A percentile compares a stretch with the other conserved stretches of the same genome.
These are phyloP conservation scores for Fistulinella prunicolor DNA, from an alignment of 768 basidiomycete genomes.

Conservation along the genomic window DNA sequence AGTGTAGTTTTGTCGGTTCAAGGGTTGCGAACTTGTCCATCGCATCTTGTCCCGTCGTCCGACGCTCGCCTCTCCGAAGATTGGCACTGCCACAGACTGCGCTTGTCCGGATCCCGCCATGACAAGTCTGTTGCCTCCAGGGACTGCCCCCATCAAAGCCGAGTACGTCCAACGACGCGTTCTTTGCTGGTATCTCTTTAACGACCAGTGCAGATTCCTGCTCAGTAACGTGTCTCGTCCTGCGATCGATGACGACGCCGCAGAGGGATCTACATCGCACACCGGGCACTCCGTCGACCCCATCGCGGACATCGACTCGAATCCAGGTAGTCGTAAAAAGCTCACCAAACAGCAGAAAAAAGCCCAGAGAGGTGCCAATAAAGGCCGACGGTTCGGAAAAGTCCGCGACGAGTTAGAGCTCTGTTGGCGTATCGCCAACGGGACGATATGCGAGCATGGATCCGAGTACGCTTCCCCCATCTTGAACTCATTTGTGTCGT, in stretches of 20 bases:
- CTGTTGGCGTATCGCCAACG: slow-evolving; percentile 77
- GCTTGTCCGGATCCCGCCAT: too few species aligned
- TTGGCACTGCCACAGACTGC: slow-evolving; percentile 19
- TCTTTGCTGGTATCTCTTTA: background rate
- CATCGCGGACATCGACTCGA: slow-evolving; percentile 32
- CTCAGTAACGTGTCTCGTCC: slow-evolving; percentile 28
- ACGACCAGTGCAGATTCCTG: slow-evolving; percentile 38
- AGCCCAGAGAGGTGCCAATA: slow-evolving; percentile 77
- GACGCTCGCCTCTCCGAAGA: background rate
- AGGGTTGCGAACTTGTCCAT: slow-evolving; percentile 91
- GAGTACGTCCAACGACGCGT: slow-evolving; percentile 37
- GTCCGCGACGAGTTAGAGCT: slow-evolving; percentile 77
- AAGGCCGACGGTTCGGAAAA: slow-evolving; percentile 74
- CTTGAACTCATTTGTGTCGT: background rate
- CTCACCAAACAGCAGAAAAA: slow-evolving; percentile 67
- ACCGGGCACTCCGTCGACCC: slow-evolving; percentile 19
- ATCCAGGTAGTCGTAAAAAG: slow-evolving; percentile 35
- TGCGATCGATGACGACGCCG: slow-evolving; percentile 54
- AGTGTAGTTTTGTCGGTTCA: slow-evolving; percentile 65
- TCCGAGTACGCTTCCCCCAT: slow-evolving; percentile 43
- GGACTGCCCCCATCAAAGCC: slow-evolving; percentile 52
- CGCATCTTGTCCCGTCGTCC: slow-evolving; percentile 15
- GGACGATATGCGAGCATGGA: slow-evolving; percentile 68
- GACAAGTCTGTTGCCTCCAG: slow-evolving; percentile 29
- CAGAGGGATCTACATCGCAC: slow-evolving; percentile 54